Conservation (phyloP, 1,284 basidiomycete genomes). For the Naganishia albida region DNA sequence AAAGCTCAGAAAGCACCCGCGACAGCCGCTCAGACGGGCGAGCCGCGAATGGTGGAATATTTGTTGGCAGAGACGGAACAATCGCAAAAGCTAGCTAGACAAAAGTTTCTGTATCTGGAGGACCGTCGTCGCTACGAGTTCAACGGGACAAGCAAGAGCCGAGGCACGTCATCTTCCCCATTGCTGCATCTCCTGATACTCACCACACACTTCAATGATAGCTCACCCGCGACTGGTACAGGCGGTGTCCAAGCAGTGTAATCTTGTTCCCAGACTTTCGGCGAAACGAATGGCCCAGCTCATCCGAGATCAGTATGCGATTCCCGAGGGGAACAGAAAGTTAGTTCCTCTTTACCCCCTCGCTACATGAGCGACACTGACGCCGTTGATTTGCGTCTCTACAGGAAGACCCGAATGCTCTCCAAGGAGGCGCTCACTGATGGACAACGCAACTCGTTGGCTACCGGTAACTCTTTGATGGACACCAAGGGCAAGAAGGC, state of each 20-base stretch:
- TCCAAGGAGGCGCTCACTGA: constrained; percentile 9
- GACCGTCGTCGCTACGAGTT: constrained; percentile 29
- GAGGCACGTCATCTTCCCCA: constrained; percentile 5
- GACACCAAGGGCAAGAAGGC: constrained; percentile 6
- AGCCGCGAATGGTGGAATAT: constrained; percentile 13
- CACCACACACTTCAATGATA: not conserved
- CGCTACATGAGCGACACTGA: not conserved
- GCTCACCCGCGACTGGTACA: constrained; percentile 24
- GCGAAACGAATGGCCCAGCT: constrained; percentile 13
- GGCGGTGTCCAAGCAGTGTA: constrained; percentile 17
- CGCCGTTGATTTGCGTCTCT: not conserved
- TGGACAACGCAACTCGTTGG: constrained; percentile 29
- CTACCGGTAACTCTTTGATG: constrained; percentile 27
- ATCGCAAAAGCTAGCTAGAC: constrained; percentile 10
- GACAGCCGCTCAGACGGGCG: not conserved
- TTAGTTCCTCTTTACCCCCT: not conserved
- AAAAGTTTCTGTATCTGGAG: constrained; percentile 28
- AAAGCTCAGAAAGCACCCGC: not conserved
- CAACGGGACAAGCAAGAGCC: constrained; percentile 27
- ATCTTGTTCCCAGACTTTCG: constrained; percentile 18
- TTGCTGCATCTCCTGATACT: not conserved
- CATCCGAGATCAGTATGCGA: constrained; percentile 14
- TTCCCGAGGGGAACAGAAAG: constrained; percentile 12
- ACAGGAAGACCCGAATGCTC: constrained; percentile 30
- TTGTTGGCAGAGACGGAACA: not conserved